These are phyloP conservation scores for Inga laurina DNA, from an alignment of 306 rosid genomes.

Conservation along the genomic window DNA sequence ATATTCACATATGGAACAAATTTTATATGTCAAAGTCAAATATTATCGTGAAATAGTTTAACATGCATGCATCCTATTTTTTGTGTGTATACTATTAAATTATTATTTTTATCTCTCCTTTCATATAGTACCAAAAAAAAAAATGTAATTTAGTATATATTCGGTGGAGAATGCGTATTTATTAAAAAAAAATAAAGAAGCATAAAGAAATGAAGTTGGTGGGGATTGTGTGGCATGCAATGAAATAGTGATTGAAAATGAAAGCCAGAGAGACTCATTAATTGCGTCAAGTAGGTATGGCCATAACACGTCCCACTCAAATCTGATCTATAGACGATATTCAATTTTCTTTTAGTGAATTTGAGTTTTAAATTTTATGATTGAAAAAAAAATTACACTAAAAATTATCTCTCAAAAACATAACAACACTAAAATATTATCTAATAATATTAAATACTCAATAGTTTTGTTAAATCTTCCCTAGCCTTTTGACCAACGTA, in stretches of 20 bases:
- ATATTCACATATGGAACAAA: background rate
- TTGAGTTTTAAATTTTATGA: background rate
- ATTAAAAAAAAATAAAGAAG: background rate
- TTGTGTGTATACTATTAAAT: background rate
- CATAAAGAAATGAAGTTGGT: background rate
- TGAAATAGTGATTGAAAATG: conserved; percentile 3
- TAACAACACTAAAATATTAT: no score
- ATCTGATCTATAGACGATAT: no score
- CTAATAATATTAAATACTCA: no score
- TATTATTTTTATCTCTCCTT: background rate
- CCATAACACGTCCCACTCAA: background rate
- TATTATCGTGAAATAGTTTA: background rate
- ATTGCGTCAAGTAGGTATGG: background rate
- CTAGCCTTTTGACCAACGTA: background rate
- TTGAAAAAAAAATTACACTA: background rate
- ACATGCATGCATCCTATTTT: background rate
- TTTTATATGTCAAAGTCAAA: background rate
- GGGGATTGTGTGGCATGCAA: conserved; percentile 10
- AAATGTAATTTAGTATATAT: background rate
- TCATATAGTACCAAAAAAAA: background rate
- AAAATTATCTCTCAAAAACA: background rate
- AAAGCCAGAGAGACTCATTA: background rate
- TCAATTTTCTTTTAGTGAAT: background rate
- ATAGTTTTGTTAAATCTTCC: no score
- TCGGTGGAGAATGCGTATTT: background rate